Conservation (phyloP, 148 eudicot species). For the Talinum fruticosum region DNA sequence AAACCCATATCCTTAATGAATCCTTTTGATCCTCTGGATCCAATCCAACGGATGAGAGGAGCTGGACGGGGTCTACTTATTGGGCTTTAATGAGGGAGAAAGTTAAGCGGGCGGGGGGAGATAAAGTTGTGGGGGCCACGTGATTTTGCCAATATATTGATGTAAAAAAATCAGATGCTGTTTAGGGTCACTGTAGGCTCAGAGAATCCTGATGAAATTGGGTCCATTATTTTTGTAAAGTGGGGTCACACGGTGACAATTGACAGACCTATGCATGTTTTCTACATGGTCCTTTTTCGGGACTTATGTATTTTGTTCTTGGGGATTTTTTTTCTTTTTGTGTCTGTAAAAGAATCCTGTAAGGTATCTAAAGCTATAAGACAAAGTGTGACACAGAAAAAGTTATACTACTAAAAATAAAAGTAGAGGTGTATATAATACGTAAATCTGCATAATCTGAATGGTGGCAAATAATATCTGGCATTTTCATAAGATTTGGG, state of each 20-base stretch:
- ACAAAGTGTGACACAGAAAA: constrained; percentile 21
- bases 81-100: neutral
- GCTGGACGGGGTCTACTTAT: neutral
- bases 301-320: neutral
- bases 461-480: constrained; percentile 4
- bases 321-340: constrained; percentile 18
- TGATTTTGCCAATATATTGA: constrained; percentile 15
- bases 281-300: constrained; percentile 17
- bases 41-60: neutral
- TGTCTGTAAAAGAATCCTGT: constrained; percentile 29
- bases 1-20: constrained; percentile 7
- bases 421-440: neutral
- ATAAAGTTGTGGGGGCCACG: constrained; percentile 10
- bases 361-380: constrained; percentile 24
- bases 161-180: constrained; percentile 16
- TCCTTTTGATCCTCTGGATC: constrained; percentile 5
- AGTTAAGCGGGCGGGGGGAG: neutral
- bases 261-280: constrained; percentile 29
- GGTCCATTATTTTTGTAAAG: constrained; percentile 6
- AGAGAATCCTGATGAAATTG: constrained; percentile 26
- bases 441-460: constrained; percentile 13
- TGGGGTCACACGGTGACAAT: constrained; percentile 21
- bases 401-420: constrained; percentile 25
- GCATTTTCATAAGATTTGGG: neutral
- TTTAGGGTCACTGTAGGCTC: constrained; percentile 13